Percentiles rank a stretch among this genome's conserved stretches.
Conservation (phyloP, 208 protist genomes). For the Trypanosoma caninum region DNA sequence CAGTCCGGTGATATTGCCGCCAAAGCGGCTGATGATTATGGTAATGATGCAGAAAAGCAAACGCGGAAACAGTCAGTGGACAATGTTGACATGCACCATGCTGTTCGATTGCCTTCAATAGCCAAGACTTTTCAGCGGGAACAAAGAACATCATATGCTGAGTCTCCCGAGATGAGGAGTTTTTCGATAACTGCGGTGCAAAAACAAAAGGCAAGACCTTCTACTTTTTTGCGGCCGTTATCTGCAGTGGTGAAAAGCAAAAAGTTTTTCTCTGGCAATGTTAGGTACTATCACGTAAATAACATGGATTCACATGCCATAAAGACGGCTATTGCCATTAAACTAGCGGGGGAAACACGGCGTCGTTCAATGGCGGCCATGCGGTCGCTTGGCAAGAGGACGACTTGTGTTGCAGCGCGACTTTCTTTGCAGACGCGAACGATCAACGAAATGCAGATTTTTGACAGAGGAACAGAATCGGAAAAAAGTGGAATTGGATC, state of each 20-base stretch:
- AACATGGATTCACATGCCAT: slow-evolving; percentile 3
- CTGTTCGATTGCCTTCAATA: too few species aligned
- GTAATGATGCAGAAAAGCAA: too few species aligned
- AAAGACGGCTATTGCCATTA: slow-evolving; percentile 11
- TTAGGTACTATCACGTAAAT: neutral
- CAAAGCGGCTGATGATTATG: too few species aligned
- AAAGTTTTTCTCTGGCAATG: neutral
- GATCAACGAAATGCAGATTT: neutral
- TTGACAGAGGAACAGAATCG: too few species aligned
- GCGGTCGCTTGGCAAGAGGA: neutral
- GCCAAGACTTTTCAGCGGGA: too few species aligned
- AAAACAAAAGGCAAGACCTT: neutral
- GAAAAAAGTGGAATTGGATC: neutral
- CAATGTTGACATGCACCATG: too few species aligned
- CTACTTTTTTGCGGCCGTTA: neutral
- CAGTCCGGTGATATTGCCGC: too few species aligned
- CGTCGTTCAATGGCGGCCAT: neutral
- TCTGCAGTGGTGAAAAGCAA: neutral
- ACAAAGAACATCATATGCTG: too few species aligned
- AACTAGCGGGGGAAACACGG: neutral
- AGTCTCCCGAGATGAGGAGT: too few species aligned
- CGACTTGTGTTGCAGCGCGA: neutral
- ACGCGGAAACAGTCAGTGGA: too few species aligned
- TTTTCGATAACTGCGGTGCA: too few species aligned
- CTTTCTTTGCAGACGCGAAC: neutral